Base-by-base conservation (phyloP, 2,329 filamentous ascomycete species). In the Neofusicoccum cordaticola region DNA sequence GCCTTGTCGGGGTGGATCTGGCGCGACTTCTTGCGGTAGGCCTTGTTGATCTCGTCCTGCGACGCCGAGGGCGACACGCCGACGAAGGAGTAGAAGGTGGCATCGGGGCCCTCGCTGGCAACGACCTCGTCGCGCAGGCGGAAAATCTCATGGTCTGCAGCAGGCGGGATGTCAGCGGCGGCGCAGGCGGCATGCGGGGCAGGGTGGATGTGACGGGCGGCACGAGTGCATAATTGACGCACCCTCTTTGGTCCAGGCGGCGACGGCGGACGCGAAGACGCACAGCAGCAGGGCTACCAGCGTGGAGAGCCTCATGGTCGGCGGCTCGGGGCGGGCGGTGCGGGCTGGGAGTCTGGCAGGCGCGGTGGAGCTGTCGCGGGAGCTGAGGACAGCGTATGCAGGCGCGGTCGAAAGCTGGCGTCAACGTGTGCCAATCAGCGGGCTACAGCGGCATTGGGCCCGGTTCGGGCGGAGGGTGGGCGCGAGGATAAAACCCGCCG, bases 1-100 rank as follows among this genome's bases (percentile, higher is more conserved):
- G 94, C 93, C 83, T 98, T 99, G 86, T 99, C 95, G 1, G 95
- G 95, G 78, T 99, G 95, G 53, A 97, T 83, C 62, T 86, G 83
- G 68, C 89, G 86, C 51, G 93, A 90, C 80, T 90, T 92, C 81
- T 93, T 93, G 81, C 92, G 91, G 84, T 96, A 97, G 71, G 93
- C 93, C 79, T 95, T 96, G 82, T 89, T 93, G 80, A 99, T 90
- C 67, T 97, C 92, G 68, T 97, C 92, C 69, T 91, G 88, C 71
- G 85, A 90, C 66, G 93, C 94, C 65, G 84, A 84, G 66, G 87
- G 82, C 58, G 85, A 82, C 69, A 97, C 85, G 72, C 90, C 93
- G 68, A 99, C 83, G 80, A 97, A 95, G 75, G 96, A 83, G 86
- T 99, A 99, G 80, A 99, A 99, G 71, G 91, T 95, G 66, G 92